Percentiles rank a stretch among this genome's conserved stretches.
Evolutionary conservation across 129 eudicot genomes (phyloP).

Genomic region (Apium graveolens): DNA sequence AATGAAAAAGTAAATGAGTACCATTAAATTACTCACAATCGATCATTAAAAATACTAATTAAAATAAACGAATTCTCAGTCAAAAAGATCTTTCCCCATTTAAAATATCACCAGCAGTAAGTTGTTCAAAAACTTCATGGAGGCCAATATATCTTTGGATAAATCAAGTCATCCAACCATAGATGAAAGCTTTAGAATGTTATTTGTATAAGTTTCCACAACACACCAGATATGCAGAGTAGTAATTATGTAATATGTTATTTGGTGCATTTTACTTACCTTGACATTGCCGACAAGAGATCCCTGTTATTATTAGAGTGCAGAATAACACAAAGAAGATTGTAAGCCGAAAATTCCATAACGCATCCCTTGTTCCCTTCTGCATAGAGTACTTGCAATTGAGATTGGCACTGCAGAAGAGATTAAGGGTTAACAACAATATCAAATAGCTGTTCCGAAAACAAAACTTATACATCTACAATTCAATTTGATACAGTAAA

Average conservation of each 20-base stretch:
- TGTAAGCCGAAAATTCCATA: conserved; percentile 89
- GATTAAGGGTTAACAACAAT: conserved; percentile 4
- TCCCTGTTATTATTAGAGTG: conserved; percentile 92
- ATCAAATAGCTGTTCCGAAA: background rate
- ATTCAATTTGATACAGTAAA: background rate
- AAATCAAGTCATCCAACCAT: background rate
- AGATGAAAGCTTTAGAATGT: background rate
- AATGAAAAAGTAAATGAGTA: background rate
- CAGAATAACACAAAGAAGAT: conserved; percentile 71
- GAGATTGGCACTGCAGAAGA: conserved; percentile 83
- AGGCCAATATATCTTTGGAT: background rate
- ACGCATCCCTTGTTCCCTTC: conserved; percentile 87
- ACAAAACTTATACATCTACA: background rate
- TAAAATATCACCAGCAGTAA: background rate
- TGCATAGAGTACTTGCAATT: conserved; percentile 74
- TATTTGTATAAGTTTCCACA: background rate
- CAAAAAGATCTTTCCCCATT: background rate
- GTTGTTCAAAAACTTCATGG: background rate
- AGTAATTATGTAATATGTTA: background rate
- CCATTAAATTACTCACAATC: background rate
- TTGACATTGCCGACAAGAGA: conserved; percentile 84
- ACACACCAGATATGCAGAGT: background rate
- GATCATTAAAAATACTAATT: background rate
- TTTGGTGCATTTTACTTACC: conserved; percentile 36
- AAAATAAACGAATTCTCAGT: background rate